Evolutionary conservation across 2,329 filamentous ascomycete species (phyloP), one percentile per base, ranked within the genome.

Genomic region (Phyllosticta citrichinensis): DNA sequence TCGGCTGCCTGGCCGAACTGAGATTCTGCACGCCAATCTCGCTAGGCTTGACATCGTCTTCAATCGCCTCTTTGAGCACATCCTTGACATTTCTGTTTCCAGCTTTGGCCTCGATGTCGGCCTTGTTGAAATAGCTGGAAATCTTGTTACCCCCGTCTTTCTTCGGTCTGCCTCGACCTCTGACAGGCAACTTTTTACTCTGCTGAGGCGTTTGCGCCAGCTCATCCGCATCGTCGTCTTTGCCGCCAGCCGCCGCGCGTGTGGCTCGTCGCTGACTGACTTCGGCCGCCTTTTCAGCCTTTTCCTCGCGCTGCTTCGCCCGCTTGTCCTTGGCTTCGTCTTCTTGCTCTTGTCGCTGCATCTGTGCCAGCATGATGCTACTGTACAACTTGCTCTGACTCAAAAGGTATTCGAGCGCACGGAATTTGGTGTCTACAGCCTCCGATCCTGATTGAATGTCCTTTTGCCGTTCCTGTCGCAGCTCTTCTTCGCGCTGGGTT

Each of bases 1-100:
- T 86, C 0, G 94, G 94, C 70, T 99, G 94, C 64, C 88, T 81
- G 0, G 92, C 93, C 71, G 95, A 90, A 61, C 86, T 81, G 17
- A 97, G 74, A 59, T 91, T 81, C 66, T 87, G 84, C 57, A 84
- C 80, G 25, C 85, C 83, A 61, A 87, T 76, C 22, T 82, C 82
- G n/a, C 80, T 78, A 2, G 83, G 79, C 59, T 85, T 81, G 6
- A 83, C 77, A 58, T 82, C 81, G 55, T 80, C 78, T 54, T 84
- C 81, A 51, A 81, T 79, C 6, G 82, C 83, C 64, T 85, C 79
- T 62, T 82, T 80, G 47, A 85, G 69, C 0, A 81, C 83, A 63
- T 86, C 80, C 22, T 81, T 76, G 1, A 86, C 79, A 0, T 77
- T 80, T 3, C 78, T 75, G 27, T 81, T 77, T 1, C 80, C 79